These are phyloP conservation scores for Linum tenue DNA, from an alignment of 345 rosid genomes.

Conservation along the genomic window DNA sequence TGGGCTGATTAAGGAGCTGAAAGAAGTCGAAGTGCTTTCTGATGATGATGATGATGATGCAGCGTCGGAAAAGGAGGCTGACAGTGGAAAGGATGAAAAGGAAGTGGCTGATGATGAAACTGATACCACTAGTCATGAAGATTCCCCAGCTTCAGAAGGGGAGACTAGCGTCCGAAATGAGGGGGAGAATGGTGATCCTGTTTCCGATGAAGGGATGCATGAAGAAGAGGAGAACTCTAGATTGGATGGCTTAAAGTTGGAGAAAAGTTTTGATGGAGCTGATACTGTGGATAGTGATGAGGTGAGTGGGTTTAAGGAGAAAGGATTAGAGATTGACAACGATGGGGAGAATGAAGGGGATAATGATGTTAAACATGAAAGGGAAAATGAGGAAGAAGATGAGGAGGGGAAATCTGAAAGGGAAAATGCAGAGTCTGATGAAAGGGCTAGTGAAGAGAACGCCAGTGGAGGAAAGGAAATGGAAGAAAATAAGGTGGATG, in stretches of 20 bases:
- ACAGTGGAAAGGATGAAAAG: constrained; percentile 9
- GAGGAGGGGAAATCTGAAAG: background rate
- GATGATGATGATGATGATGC: constrained; percentile 13
- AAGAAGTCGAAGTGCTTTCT: constrained; percentile 21
- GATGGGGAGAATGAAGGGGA: constrained; percentile 1
- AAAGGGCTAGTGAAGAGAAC: constrained; percentile 4
- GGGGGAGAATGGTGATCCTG: constrained; percentile 15
- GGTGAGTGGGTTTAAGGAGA: constrained; percentile 10
- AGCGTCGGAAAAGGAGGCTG: background rate
- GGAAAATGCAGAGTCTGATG: background rate
- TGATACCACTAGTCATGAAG: constrained; percentile 5
- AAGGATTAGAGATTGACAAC: constrained; percentile 14
- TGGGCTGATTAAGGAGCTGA: constrained; percentile 18
- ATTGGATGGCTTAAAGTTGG: constrained; percentile 18
- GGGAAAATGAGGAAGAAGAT: background rate
- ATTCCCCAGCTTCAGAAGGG: constrained; percentile 8
- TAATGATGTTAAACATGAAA: background rate
- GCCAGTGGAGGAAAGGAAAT: constrained; percentile 3
- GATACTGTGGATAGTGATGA: constrained; percentile 23
- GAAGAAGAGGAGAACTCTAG: constrained; percentile 24
- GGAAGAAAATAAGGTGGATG: constrained; percentile 23
- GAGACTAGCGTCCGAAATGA: constrained; percentile 17
- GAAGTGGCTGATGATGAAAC: background rate
- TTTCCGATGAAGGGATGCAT: constrained; percentile 15
- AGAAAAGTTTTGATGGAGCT: constrained; percentile 19